A percentile compares a stretch with the other conserved stretches of the same genome.
Conservation (phyloP, 2,329 filamentous ascomycete genomes). For the Ceratocystis cacaofunesta region DNA sequence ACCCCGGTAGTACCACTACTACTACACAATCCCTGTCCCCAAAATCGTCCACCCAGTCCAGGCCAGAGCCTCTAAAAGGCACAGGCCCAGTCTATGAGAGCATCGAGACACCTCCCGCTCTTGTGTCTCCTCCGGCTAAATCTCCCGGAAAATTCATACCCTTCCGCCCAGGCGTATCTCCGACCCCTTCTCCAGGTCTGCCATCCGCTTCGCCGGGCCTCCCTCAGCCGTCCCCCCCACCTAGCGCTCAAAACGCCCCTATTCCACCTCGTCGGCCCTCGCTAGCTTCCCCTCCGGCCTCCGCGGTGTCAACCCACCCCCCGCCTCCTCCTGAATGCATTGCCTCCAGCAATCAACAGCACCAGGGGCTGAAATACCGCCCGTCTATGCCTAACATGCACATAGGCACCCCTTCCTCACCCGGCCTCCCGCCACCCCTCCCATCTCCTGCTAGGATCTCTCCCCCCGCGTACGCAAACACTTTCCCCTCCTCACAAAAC, state of each 20-base stretch:
- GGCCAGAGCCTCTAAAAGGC: background rate
- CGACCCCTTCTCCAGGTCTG: background rate
- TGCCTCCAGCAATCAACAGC: background rate
- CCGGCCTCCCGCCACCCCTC: background rate
- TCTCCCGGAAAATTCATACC: constrained; percentile 5
- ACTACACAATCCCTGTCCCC: background rate
- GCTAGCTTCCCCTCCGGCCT: background rate
- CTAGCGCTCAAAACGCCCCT: background rate
- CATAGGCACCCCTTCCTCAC: background rate
- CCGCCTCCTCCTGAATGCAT: background rate
- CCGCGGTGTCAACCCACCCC: background rate
- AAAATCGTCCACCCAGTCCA: background rate
- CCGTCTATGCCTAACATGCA: constrained; percentile 15
- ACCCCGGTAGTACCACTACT: background rate
- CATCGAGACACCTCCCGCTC: background rate
- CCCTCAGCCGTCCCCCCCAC: background rate
- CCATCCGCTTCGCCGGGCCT: background rate
- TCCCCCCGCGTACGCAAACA: background rate
- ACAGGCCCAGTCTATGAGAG: background rate
- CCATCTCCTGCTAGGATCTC: background rate
- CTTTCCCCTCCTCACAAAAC: background rate
- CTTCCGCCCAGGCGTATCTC: constrained; percentile 9
- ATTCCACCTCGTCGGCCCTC: background rate
- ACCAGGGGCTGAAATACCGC: background rate
- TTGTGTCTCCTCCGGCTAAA: background rate